A percentile compares a stretch with the other conserved stretches of the same genome.
Conservation (phyloP, 768 basidiomycete species). For the Rhodotorula paludigena region DNA sequence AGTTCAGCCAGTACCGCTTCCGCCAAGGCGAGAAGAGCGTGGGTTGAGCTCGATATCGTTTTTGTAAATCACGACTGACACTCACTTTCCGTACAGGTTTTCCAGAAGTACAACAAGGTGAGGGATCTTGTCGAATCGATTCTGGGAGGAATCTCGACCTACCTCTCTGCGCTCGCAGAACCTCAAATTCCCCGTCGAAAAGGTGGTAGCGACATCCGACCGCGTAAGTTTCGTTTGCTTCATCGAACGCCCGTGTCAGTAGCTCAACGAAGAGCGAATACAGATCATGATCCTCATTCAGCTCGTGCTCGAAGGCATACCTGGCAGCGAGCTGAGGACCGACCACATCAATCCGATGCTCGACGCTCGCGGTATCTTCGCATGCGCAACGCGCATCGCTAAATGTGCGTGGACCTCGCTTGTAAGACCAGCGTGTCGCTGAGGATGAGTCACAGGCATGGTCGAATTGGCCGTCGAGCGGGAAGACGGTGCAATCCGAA, state of each 20-base stretch:
- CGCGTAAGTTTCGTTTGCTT: no score
- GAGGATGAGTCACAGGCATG: conserved; percentile 54
- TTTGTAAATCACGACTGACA: no score
- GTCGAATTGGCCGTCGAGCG: conserved; percentile 69
- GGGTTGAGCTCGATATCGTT: not conserved
- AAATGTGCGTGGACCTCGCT: conserved; percentile 54
- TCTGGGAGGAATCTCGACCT: not conserved
- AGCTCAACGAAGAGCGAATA: no score
- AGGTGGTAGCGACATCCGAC: conserved; percentile 68
- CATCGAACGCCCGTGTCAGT: no score
- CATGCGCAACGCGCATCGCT: conserved; percentile 69
- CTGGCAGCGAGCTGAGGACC: conserved; percentile 59
- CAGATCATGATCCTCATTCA: conserved; percentile 39
- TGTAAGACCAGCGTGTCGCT: no score
- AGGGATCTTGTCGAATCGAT: rapidly evolving
- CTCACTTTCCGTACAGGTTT: not conserved
- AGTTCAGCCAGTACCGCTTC: conserved; percentile 67
- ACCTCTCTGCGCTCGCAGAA: conserved; percentile 50
- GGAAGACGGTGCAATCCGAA: conserved; percentile 63
- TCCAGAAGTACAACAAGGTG: conserved; percentile 62
- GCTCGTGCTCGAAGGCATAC: conserved; percentile 43
- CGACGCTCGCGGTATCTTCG: conserved; percentile 66
- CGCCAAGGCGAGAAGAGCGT: conserved; percentile 73
- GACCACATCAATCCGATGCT: conserved; percentile 65
- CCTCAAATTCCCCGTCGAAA: conserved; percentile 71